Percentiles rank a stretch among this genome's conserved stretches.
phyloP scores from a whole-genome alignment of 176 grass and related monocot species.

The Oryza rufipogon region DNA sequence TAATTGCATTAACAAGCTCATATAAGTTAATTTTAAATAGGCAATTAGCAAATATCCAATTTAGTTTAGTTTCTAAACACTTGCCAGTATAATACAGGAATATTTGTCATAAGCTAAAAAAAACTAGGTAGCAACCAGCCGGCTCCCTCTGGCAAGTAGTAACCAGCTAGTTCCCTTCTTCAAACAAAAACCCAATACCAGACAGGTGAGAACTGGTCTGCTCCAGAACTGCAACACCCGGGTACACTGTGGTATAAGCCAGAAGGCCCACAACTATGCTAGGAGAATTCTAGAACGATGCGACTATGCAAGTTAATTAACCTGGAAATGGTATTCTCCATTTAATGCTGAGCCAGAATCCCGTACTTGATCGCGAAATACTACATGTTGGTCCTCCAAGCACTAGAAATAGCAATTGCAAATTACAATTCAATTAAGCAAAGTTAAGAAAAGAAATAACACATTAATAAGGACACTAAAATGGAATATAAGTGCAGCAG shows the following conservation, averaged over 20 bases:
- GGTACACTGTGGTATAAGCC: constrained; percentile 26
- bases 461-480: constrained; percentile 8
- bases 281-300: constrained; percentile 22
- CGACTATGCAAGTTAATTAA: constrained; percentile 31
- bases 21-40: not conserved
- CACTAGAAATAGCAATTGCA: constrained; percentile 46
- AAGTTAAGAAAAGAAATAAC: not conserved
- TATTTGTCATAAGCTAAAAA: not conserved
- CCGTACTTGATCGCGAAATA: constrained; percentile 57
- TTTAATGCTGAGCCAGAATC: constrained; percentile 44
- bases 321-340: constrained; percentile 68
- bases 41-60: not conserved
- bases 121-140: constrained; percentile 20
- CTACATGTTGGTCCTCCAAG: constrained; percentile 60
- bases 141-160: not conserved
- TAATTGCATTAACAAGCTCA: constrained; percentile 17
- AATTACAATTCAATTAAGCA: constrained; percentile 39
- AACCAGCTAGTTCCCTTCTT: not conserved
- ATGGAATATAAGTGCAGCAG: constrained; percentile 43
- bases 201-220: not conserved
- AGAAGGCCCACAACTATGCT: constrained; percentile 25
- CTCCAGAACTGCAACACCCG: constrained; percentile 16
- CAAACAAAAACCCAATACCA: constrained; percentile 11
- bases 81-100: constrained; percentile 2
- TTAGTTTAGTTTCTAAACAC: constrained; percentile 20